These are phyloP conservation scores for Chytridiales sp. DNA, from an alignment of 371 early-diverging fungal species.

Conservation along the genomic window DNA sequence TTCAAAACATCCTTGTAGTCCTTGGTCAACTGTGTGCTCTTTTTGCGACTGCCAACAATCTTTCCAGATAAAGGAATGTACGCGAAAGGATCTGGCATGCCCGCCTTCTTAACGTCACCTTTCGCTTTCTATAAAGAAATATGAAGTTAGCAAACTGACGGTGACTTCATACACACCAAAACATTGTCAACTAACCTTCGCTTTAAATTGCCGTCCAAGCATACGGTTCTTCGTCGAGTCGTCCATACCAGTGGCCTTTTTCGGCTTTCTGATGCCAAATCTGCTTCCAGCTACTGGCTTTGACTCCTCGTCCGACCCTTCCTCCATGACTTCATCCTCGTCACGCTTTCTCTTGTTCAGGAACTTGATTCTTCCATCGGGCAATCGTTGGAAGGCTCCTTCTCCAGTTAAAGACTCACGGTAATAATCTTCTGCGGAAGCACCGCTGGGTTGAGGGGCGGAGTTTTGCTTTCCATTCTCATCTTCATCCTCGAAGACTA, in stretches of 20 bases:
- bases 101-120: slow-evolving; percentile 89
- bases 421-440: slow-evolving; percentile 76
- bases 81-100: slow-evolving; percentile 90
- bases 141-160: neutral
- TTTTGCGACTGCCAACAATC: slow-evolving; percentile 44
- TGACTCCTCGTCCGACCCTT: slow-evolving; percentile 17
- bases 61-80: slow-evolving; percentile 80
- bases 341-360: slow-evolving; percentile 44
- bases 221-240: slow-evolving; percentile 26
- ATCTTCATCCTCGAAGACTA: slow-evolving; percentile 71
- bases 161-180: neutral
- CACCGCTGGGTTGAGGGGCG: slow-evolving; percentile 52
- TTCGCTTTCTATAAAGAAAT: slow-evolving; percentile 63
- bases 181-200: slow-evolving; percentile 51
- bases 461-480: slow-evolving; percentile 13
- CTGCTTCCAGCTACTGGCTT: slow-evolving; percentile 34
- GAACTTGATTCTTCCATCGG: slow-evolving; percentile 85
- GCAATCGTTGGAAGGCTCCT: slow-evolving; percentile 82
- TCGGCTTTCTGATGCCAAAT: slow-evolving; percentile 14
- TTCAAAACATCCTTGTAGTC: slow-evolving; percentile 44
- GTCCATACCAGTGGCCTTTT: slow-evolving; percentile 15
- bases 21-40: slow-evolving; percentile 43
- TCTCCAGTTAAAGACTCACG: slow-evolving; percentile 70
- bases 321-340: slow-evolving; percentile 30
- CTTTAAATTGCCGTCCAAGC: slow-evolving; percentile 57